Base-by-base conservation (phyloP, 2,329 filamentous ascomycete genomes). In the Fusarium cicatricum region DNA sequence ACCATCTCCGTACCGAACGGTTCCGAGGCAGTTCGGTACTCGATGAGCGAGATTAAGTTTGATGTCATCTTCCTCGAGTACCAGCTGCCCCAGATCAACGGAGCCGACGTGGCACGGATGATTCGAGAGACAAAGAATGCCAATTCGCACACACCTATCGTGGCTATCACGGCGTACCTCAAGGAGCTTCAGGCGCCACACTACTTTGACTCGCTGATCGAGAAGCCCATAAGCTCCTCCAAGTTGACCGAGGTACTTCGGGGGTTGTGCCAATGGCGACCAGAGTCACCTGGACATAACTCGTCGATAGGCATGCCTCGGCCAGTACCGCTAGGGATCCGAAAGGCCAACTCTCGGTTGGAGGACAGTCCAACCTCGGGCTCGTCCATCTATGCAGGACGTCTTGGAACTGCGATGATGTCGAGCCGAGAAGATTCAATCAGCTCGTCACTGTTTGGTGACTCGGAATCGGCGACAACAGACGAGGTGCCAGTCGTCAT, bases 1-100 rank as follows among this genome's bases (percentile, higher is more conserved):
- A 97, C 94, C 9, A 95, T 99, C 68, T 92, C 91, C 3, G 94
- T 95, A 5, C 84, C 89, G 3, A 97, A 93, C 66, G 95, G 95
- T 1, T 89, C 91, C 0, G 95, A 99, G 71, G 95, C 94, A 11
- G 89, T 97, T 68, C 87, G 94, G 17, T 97, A 95, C 75, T 92
- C 95, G 23, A 91, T 96, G 82, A 94, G 94, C 70, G 94, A 98
- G 71, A 94, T 99, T 71, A 96, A 98, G 71, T 99, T 98, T 71
- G 95, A 99, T 75, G 92, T 97, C 67, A 97, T 99, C 72, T 95
- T 99, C 81, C 94, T 97, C 75, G 95, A 99, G 75, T 97, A 92
- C 78, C 96, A 94, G 72, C 80, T 99, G 39, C 94, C 95, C 10
- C 92, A 96, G 70, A 92, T 98, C 70, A 98, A 92, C 67, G 95